Evolutionary conservation across 2,329 filamentous ascomycete genomes (phyloP).

Genomic region (Clonostachys byssicola): DNA sequence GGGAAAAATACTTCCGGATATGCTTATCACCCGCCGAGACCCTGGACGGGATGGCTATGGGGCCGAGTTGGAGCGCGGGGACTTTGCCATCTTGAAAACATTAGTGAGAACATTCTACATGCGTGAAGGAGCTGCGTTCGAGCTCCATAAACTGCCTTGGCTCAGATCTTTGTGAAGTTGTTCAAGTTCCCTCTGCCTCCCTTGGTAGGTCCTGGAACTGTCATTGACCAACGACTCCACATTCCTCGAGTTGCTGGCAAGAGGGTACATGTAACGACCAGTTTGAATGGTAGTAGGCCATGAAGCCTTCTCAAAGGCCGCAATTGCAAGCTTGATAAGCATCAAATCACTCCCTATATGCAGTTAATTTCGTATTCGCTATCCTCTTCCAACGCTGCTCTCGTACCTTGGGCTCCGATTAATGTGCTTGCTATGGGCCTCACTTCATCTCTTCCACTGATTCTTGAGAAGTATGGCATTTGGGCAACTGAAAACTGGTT

Average conservation of each 20-base stretch:
- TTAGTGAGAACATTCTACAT: too few relatives aligned
- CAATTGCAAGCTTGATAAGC: slow-evolving; percentile 17
- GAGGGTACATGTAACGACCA: background rate
- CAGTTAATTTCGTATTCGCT: too few relatives aligned
- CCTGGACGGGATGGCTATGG: too few relatives aligned
- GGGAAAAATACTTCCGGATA: too few relatives aligned
- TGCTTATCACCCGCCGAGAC: too few relatives aligned
- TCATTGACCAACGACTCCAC: background rate
- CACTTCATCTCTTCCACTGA: slow-evolving; percentile 18
- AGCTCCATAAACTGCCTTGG: too few relatives aligned
- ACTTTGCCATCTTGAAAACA: too few relatives aligned
- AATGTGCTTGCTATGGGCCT: slow-evolving; percentile 20
- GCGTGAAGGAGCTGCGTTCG: too few relatives aligned
- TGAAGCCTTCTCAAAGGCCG: slow-evolving; percentile 13
- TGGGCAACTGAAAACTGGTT: slow-evolving; percentile 16
- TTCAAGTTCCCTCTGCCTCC: background rate
- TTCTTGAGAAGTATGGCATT: slow-evolving; percentile 17
- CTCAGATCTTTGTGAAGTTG: too few relatives aligned
- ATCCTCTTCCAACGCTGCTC: too few relatives aligned
- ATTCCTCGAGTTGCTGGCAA: background rate
- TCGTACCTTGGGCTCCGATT: slow-evolving; percentile 13
- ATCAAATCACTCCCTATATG: slow-evolving; percentile 10
- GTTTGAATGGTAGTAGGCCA: slow-evolving; percentile 6
- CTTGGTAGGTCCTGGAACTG: background rate
- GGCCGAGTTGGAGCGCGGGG: too few relatives aligned